A percentile compares a stretch with the other conserved stretches of the same genome.
phyloP scores from a whole-genome alignment of 2,329 filamentous ascomycete species.

The Colletotrichum salicis region DNA sequence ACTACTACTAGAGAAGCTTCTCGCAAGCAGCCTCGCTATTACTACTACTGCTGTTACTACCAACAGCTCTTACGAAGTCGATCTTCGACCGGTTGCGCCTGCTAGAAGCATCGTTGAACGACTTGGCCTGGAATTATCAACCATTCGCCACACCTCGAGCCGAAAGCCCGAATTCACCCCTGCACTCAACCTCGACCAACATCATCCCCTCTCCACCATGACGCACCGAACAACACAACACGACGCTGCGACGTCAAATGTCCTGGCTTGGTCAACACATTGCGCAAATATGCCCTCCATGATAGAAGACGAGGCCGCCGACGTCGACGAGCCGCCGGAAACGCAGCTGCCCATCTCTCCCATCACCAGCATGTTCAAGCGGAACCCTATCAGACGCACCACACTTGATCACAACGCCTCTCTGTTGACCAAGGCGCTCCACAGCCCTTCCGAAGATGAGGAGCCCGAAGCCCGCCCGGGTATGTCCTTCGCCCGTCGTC shows the following conservation, averaged over 20 bases:
- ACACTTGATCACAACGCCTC: constrained; percentile 74
- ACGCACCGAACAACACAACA: constrained; percentile 49
- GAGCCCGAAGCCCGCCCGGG: constrained; percentile 49
- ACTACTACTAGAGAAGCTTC: constrained; percentile 3
- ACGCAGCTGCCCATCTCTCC: constrained; percentile 43
- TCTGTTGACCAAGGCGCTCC: constrained; percentile 86
- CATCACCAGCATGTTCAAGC: constrained; percentile 55
- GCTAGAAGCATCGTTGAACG: constrained; percentile 34
- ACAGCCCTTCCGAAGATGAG: constrained; percentile 72
- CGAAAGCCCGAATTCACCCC: constrained; percentile 21
- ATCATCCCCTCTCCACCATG: constrained; percentile 42
- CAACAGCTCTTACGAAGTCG: constrained; percentile 18
- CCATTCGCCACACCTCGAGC: constrained; percentile 26
- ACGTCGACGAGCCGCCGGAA: constrained; percentile 92
- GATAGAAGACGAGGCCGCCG: constrained; percentile 73
- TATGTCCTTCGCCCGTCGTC: constrained; percentile 55
- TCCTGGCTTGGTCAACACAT: constrained; percentile 58
- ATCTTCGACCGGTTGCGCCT: constrained; percentile 27
- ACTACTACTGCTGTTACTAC: neutral
- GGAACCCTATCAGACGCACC: constrained; percentile 58
- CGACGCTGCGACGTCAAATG: constrained; percentile 52
- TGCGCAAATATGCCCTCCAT: constrained; percentile 54
- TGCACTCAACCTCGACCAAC: constrained; percentile 7
- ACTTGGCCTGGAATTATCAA: constrained; percentile 27
- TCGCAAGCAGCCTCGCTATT: neutral